Base-by-base conservation (phyloP, 257 asterid species). In the Solanum verrucosum region DNA sequence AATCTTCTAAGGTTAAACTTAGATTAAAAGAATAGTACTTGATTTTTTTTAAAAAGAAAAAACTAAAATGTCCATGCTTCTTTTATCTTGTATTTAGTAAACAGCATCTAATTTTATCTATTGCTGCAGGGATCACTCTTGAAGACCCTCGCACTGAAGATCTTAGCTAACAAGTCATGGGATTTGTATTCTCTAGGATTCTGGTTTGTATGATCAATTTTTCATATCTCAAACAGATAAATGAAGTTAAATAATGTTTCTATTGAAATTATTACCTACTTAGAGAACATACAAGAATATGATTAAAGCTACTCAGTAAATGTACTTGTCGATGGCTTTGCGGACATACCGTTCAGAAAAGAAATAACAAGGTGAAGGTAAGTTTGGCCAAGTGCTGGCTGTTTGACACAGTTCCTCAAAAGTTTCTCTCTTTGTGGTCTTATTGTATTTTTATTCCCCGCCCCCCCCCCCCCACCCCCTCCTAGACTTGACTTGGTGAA, bases 81-180 rank as follows among this genome's bases (percentile, higher is more conserved):
- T 73, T 73, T 81, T 46, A 46, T 81, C 85, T 81, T 46, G 9
- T 29, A 9, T 29, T 81, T 81, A 46, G 18, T 38, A 81, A 29
- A 46, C 33, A 29, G 16, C 59, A 81, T 81, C 85, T 44, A 16
- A 79, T 16, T 44, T 44, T 27, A 2, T 44, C 83, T 52, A 34
- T 86, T 88, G 74, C 87, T 89, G 90, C 97, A 97, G 99, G 98
- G 85, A 95, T 96, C 84, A 97, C 96, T 87, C 99, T 97, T 29
- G 99, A 97, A 92, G 99, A 97, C 90, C 98, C 99, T 88, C 99
- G 94, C 84, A 97, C 94, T 46, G 99, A 97, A 92, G 99, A 97
- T 90, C 98, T 96, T 90, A 95, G 95, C 92, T 99, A 96, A 94
- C 98, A 96, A 87, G 98, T 94, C 90, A 94, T 98, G 90, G 99